phyloP scores from a whole-genome alignment of 805 yeast genomes.

The Saturnispora sanitii region DNA sequence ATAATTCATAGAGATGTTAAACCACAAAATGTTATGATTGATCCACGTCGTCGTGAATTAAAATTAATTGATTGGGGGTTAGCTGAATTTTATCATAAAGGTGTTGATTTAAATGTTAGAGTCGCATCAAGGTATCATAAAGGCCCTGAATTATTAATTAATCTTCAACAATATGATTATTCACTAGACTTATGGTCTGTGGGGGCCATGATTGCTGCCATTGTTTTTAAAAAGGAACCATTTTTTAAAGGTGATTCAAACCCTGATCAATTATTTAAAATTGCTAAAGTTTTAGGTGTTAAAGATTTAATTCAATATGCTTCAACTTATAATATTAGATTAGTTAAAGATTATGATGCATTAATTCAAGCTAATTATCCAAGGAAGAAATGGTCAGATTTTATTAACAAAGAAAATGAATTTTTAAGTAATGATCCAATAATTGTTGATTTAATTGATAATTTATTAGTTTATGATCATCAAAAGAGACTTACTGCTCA shows the following conservation, averaged over 20 bases:
- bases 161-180: conserved; percentile 76
- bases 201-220: conserved; percentile 87
- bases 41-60: conserved; percentile 51
- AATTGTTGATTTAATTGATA: conserved; percentile 61
- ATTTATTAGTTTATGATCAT: conserved; percentile 72
- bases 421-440: conserved; percentile 42
- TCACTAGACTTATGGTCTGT: conserved; percentile 85
- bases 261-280: conserved; percentile 85
- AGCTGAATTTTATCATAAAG: conserved; percentile 87
- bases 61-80: conserved; percentile 91
- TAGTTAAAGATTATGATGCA: conserved; percentile 73
- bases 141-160: conserved; percentile 84
- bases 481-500: conserved; percentile 79
- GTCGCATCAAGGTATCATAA: conserved; percentile 89
- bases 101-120: conserved; percentile 81
- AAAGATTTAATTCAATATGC: conserved; percentile 60
- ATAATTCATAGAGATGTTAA: conserved; percentile 92
- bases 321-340: conserved; percentile 54
- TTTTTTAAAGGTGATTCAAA: conserved; percentile 88
- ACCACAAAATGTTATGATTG: conserved; percentile 91
- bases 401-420: conserved; percentile 45
- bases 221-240: conserved; percentile 82
- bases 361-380: conserved; percentile 49
- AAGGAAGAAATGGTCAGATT: conserved; percentile 58
- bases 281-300: conserved; percentile 81